Conservation (phyloP, 176 grass and related monocot species). For the Zoysia pacifica region DNA sequence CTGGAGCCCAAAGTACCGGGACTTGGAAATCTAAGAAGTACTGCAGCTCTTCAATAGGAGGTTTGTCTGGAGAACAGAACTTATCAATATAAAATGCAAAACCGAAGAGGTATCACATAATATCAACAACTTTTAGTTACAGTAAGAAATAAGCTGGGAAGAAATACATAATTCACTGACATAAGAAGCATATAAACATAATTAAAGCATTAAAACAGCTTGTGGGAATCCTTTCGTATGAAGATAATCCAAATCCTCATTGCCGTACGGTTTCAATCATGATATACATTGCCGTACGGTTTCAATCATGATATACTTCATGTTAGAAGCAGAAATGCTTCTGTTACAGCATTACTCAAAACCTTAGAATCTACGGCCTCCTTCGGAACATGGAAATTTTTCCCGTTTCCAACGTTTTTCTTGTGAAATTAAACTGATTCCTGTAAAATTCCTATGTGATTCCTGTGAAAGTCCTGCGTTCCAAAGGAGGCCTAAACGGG, state of each 20-base stretch:
- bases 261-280: neutral
- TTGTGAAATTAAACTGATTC: too few relatives aligned
- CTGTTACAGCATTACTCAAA: neutral
- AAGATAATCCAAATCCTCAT: neutral
- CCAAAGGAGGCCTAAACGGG: too few relatives aligned
- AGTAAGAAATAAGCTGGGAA: neutral
- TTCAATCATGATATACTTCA: neutral
- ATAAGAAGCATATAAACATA: conserved; percentile 8
- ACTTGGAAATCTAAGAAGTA: conserved; percentile 99
- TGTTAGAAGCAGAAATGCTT: neutral
- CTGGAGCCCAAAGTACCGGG: conserved; percentile 84
- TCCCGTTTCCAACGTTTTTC: too few relatives aligned
- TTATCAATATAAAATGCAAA: conserved; percentile 35
- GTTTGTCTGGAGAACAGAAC: conserved; percentile 78
- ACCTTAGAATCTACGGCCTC: neutral
- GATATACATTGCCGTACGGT: too few relatives aligned
- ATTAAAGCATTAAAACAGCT: neutral
- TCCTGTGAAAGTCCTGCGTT: too few relatives aligned
- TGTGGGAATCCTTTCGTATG: neutral
- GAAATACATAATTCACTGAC: neutral
- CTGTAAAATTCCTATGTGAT: too few relatives aligned
- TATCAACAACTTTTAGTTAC: conserved; percentile 8
- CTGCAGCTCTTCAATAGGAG: conserved; percentile 91
- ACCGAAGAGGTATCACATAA: conserved; percentile 26
- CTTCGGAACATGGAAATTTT: too few relatives aligned